Evolutionary conservation across 2,329 filamentous ascomycete genomes (phyloP), one percentile per base, ranked within the genome.

Genomic region (Blastomyces gilchristii): DNA sequence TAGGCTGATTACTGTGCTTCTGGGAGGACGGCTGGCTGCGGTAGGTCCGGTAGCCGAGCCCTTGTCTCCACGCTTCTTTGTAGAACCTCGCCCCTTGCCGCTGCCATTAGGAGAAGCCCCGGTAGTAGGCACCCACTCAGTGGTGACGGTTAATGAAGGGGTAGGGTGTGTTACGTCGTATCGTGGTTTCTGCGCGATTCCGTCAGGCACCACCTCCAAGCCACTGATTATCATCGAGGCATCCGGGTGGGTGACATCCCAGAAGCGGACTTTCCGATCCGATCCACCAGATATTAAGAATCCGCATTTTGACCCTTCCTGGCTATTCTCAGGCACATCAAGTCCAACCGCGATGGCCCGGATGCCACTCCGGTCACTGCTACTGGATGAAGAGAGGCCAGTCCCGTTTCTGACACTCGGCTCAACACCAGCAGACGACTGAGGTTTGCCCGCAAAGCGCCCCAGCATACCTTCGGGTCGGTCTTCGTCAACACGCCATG

Each of bases 401-500:
- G 67, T 77, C 64, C 79, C 82, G 3, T 79, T 79, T 14, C 77
- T 80, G 9, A 81, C 80, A 34, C 79, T 82, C 16, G 83, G 81
- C 68, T 91, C 88, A 12, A 92, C 81, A 54, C 85, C 84, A 0
- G 87, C 68, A 11, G 72, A 67, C 11, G 68, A 68, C 1, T 71
- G 67, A 31, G 69, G 67, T 5, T 69, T 68, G 3, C 70, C 90
- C 7, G 90, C 90, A 71, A 96, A 96, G 5, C 91, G 87, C 34
- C 86, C 86, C 11, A 97, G 84, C 85, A 97, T 91, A 41, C 89
- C 87, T 73, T 96, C 91, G 1, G 89, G 85, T 66, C 85, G 87
- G 72, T 97, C 92, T 66, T 95, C 91, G 69, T 99, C 94, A 1
- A 97, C 87, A 60, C 91, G 89, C 83, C 90, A 92, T 2, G 93